phyloP scores from a whole-genome alignment of 306 rosid species.

The Cercis canadensis region DNA sequence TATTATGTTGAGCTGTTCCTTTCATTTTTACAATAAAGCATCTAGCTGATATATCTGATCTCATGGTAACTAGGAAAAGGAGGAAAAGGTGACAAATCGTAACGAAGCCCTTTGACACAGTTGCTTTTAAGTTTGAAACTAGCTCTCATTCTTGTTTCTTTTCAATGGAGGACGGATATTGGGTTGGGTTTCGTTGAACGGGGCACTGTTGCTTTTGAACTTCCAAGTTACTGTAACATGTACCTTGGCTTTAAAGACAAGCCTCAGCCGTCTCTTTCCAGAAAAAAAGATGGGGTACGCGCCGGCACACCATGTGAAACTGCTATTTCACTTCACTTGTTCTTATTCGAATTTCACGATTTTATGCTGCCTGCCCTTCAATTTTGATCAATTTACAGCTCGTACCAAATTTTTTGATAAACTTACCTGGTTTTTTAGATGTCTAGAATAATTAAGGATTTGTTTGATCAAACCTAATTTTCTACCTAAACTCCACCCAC shows the following conservation, averaged over 20 bases:
- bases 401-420: no score
- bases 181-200: no score
- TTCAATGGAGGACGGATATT: not conserved
- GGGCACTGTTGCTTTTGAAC: not conserved
- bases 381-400: not conserved
- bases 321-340: not conserved
- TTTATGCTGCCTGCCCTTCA: not conserved
- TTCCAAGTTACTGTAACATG: not conserved
- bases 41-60: not conserved
- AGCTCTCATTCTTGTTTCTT: constrained; percentile 26
- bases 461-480: no score
- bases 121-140: constrained; percentile 6
- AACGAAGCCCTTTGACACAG: not conserved
- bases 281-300: not conserved
- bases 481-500: no score
- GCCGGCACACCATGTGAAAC: constrained; percentile 36
- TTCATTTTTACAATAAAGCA: no score
- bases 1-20: no score
- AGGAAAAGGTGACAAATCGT: constrained; percentile 19
- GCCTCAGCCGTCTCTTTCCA: constrained; percentile 44
- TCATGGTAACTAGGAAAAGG: not conserved
- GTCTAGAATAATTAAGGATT: no score
- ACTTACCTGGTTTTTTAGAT: no score
- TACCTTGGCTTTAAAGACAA: constrained; percentile 28
- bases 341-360: not conserved